These are phyloP conservation scores for Schizophyllum amplum DNA, from an alignment of 1,284 basidiomycete species.

Conservation along the genomic window DNA sequence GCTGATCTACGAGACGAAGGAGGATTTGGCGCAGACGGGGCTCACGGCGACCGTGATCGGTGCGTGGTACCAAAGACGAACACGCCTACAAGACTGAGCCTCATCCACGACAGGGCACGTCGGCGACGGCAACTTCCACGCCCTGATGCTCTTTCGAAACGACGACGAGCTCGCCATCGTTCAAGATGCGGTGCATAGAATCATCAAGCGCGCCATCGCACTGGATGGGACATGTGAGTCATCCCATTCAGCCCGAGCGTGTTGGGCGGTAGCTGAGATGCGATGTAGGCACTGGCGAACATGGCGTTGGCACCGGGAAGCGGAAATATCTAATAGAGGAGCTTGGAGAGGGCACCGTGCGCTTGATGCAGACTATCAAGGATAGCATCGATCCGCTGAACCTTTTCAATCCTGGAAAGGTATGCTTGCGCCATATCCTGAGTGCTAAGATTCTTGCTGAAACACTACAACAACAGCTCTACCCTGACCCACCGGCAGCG, in stretches of 20 bases:
- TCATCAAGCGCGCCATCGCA: conserved; percentile 66
- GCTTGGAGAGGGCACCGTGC: conserved; percentile 75
- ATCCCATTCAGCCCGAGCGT: not conserved
- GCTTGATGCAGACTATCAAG: conserved; percentile 82
- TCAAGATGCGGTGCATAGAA: conserved; percentile 49
- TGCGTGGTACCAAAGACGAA: not conserved
- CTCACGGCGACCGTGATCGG: conserved; percentile 54
- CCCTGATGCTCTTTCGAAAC: conserved; percentile 51
- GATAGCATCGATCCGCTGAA: conserved; percentile 66
- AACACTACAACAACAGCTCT: no score
- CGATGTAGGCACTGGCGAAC: conserved; percentile 65
- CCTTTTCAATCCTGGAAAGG: conserved; percentile 85
- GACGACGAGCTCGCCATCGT: conserved; percentile 50
- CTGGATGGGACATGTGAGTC: conserved; percentile 70
- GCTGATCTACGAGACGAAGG: conserved; percentile 69
- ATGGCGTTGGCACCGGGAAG: conserved; percentile 87
- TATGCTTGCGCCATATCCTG: no score
- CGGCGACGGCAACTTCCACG: conserved; percentile 68
- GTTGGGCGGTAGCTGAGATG: not conserved
- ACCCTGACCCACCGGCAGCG: no score
- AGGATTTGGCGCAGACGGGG: conserved; percentile 56
- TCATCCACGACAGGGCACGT: conserved; percentile 51
- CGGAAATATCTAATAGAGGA: conserved; percentile 68
- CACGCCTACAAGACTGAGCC: not conserved
- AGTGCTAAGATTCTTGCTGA: no score